Evolutionary conservation across 129 eudicot genomes (phyloP).

Genomic region (Ambrosia trifida): DNA sequence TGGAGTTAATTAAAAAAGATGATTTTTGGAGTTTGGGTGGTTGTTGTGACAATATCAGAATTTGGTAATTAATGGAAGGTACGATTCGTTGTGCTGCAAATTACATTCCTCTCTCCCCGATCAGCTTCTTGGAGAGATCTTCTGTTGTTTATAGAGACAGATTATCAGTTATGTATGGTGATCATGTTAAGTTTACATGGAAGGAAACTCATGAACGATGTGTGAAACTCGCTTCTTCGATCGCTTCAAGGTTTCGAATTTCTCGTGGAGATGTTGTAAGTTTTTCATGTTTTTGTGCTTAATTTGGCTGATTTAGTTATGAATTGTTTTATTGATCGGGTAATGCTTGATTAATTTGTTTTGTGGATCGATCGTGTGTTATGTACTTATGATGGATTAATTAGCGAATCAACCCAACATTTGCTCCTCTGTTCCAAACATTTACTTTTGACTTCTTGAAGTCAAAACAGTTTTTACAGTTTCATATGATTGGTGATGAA

Average conservation of each 20-base stretch:
- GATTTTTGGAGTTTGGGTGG: no score
- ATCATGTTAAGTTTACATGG: slow-evolving; percentile 36
- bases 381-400: no score
- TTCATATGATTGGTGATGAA: no score
- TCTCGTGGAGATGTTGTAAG: slow-evolving; percentile 32
- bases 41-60: no score
- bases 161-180: slow-evolving; percentile 42
- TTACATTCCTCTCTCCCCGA: slow-evolving; percentile 50
- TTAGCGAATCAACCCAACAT: not conserved
- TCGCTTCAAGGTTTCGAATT: slow-evolving; percentile 23
- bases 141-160: slow-evolving; percentile 46
- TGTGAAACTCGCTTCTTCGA: slow-evolving; percentile 31
- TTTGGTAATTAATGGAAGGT: slow-evolving; percentile 33
- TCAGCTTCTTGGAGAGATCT: slow-evolving; percentile 59
- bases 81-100: slow-evolving; percentile 43
- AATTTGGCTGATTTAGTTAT: no score
- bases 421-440: not conserved
- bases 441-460: not conserved
- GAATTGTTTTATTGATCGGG: no score
- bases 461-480: not conserved
- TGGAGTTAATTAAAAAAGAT: no score
- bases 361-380: not conserved
- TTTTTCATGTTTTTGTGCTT: not conserved
- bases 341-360: no score
- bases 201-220: slow-evolving; percentile 34